Conservation (phyloP, 306 rosid species). For the Cucurbita maxima region DNA sequence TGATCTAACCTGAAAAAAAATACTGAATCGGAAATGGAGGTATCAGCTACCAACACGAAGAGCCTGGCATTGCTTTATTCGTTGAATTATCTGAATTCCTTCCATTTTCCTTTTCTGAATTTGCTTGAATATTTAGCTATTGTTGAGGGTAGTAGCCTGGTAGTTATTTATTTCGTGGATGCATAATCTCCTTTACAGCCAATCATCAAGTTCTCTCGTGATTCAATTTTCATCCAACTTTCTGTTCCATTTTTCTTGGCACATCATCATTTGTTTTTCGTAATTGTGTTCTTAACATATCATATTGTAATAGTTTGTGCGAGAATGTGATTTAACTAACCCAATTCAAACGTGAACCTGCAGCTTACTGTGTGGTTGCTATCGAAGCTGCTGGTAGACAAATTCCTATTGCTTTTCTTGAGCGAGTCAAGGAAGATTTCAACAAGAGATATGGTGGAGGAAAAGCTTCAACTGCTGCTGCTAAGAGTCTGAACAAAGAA, state of each 20-base stretch:
- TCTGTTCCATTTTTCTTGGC: neutral
- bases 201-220: neutral
- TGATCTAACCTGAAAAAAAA: neutral
- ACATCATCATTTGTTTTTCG: neutral
- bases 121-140: neutral
- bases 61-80: neutral
- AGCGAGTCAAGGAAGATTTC: slow-evolving; percentile 78
- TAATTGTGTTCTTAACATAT: neutral
- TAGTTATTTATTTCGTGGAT: neutral
- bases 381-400: slow-evolving; percentile 84
- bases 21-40: neutral
- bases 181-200: neutral
- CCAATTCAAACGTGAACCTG: slow-evolving; percentile 6
- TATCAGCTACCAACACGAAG: neutral
- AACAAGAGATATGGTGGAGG: slow-evolving; percentile 71
- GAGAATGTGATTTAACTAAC: neutral
- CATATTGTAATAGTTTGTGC: neutral
- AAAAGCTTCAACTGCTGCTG: slow-evolving; percentile 66
- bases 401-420: slow-evolving; percentile 69
- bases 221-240: neutral
- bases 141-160: neutral
- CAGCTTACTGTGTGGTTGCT: slow-evolving; percentile 88
- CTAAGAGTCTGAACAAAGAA: slow-evolving; percentile 55
- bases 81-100: neutral
- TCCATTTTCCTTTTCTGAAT: neutral